Base-by-base conservation (phyloP, 2,329 filamentous ascomycete genomes). In the Tolypocladium amazonense region DNA sequence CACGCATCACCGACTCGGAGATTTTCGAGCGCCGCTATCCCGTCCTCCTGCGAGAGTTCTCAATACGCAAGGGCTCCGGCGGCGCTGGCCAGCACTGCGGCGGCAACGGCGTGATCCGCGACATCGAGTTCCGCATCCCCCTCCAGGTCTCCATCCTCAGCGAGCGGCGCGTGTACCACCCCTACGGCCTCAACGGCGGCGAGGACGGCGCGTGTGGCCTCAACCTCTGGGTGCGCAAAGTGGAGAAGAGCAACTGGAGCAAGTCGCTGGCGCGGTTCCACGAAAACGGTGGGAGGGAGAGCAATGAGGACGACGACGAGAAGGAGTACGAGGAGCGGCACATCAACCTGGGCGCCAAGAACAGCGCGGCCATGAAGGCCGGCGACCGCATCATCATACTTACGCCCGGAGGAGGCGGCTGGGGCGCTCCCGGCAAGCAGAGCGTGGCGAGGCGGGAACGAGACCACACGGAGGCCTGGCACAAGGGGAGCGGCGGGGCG, bases 181-280 rank as follows among this genome's bases (percentile, higher is more conserved):
- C 91, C 0, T 92, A 92, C 60, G 89, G 89, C 0, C 78, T 92
- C 60, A 83, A 84, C 27, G 89, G 89, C 0, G 89, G 89, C 1
- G 83, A 86, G 60, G 88, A 93, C 62, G 93, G 86, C 0, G 75
- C 84, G 65, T 88, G 88, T 57, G 93, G 93, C 0, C 76, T 92
- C 62, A 97, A 97, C 66, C 77, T 95, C 54, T 97, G 93, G 93
- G 86, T 95, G 38, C 79, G 90, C 9, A 87, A 83, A 62, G 87
- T 93, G 58, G 77, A 79, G 65, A 85, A 84, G 71, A 75, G 75
- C 1, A 78, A 78, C 66, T 79, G 78, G 70, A 78, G 79, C 71
- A 71, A 73, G 61, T 75, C 75, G 23, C 69, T 76, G 58, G 73
- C 71, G 64, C 66, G 72, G 60, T 67, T 80, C 43, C 73, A 75